phyloP scores from a whole-genome alignment of 305 asterid species.

The Rubia tinctorum region DNA sequence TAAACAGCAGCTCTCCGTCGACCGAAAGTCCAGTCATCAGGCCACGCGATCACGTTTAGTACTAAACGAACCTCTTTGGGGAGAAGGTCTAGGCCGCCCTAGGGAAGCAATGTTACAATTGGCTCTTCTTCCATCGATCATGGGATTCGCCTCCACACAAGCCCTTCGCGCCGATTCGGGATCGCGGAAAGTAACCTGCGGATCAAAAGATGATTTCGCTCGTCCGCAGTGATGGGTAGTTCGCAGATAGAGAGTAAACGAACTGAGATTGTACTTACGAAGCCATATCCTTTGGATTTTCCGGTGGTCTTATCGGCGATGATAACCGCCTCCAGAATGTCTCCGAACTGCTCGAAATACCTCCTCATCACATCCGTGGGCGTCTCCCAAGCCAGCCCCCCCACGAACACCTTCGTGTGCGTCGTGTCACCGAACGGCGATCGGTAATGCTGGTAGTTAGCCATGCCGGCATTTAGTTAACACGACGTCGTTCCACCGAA shows the following conservation, averaged over 20 bases:
- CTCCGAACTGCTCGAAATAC: constrained; percentile 84
- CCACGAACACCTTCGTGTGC: constrained; percentile 84
- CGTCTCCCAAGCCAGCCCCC: constrained; percentile 98
- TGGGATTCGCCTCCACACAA: constrained; percentile 78
- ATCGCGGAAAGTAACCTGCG: constrained; percentile 83
- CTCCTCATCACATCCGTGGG: constrained; percentile 77
- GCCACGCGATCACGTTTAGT: no score
- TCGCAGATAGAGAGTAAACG: neutral
- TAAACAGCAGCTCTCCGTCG: no score
- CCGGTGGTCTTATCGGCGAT: constrained; percentile 91
- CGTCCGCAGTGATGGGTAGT: no score
- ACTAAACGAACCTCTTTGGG: constrained; percentile 44
- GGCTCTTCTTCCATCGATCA: constrained; percentile 88
- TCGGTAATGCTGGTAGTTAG: constrained; percentile 90
- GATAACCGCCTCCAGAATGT: constrained; percentile 92
- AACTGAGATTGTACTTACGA: constrained; percentile 38
- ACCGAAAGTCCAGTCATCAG: no score
- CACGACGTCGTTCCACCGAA: neutral
- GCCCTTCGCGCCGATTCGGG: constrained; percentile 87
- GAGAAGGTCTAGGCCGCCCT: constrained; percentile 92
- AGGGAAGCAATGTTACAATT: constrained; percentile 91
- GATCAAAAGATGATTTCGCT: no score
- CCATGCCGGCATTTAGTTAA: constrained; percentile 41
- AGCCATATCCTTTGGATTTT: constrained; percentile 94
- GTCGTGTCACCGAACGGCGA: constrained; percentile 98